A percentile compares a stretch with the other conserved stretches of the same genome.
Evolutionary conservation across 805 yeast genomes (phyloP).

Genomic region (Saccharomyces paradoxus): DNA sequence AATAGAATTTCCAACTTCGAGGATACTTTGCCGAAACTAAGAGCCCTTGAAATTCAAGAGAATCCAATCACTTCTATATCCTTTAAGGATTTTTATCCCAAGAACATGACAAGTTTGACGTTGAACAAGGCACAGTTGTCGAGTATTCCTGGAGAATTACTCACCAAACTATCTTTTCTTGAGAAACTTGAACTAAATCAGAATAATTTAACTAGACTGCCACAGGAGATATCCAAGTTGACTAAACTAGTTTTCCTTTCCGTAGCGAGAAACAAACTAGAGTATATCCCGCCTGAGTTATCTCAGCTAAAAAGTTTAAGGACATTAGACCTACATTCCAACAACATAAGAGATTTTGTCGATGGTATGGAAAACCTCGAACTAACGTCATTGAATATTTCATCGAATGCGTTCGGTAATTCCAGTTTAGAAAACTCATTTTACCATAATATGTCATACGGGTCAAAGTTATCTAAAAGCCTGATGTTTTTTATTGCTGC

Average conservation of each 20-base stretch:
- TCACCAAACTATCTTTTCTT: constrained; percentile 52
- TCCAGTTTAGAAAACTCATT: constrained; percentile 13
- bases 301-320: constrained; percentile 52
- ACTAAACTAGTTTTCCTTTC: constrained; percentile 58
- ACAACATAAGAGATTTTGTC: constrained; percentile 66
- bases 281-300: constrained; percentile 58
- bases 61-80: constrained; percentile 63
- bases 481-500: constrained; percentile 56
- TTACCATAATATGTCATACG: constrained; percentile 41
- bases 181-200: constrained; percentile 71
- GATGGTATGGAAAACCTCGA: constrained; percentile 60
- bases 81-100: constrained; percentile 39
- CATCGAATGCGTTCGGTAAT: constrained; percentile 58
- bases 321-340: constrained; percentile 72
- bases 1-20: constrained; percentile 66
- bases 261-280: constrained; percentile 64
- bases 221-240: constrained; percentile 56
- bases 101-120: constrained; percentile 60
- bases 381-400: constrained; percentile 53
- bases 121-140: constrained; percentile 78
- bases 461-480: constrained; percentile 37
- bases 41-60: constrained; percentile 64
- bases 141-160: constrained; percentile 55
- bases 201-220: constrained; percentile 73
- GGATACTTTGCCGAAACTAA: constrained; percentile 52